Conservation (phyloP, 1,284 basidiomycete species). For the Ustilago cynodontis region DNA sequence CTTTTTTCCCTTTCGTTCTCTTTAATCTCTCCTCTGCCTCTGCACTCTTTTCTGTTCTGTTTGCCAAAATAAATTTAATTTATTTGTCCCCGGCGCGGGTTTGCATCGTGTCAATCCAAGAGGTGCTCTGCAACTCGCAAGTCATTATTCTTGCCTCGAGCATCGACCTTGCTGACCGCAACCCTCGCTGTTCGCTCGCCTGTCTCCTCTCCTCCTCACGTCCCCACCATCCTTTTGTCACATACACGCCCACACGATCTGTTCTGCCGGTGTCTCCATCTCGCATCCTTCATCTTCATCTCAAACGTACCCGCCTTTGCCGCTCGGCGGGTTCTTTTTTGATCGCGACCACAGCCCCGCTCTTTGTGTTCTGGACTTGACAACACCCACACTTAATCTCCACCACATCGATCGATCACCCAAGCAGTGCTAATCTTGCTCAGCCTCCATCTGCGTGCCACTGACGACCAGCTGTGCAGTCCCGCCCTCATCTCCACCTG, state of each 20-base stretch:
- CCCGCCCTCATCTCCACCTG: neutral
- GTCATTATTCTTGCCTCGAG: neutral
- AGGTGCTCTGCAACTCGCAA: slow-evolving; percentile 11
- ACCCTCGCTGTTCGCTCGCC: slow-evolving; percentile 27
- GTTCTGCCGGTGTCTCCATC: neutral
- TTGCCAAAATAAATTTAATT: neutral
- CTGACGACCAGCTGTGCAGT: slow-evolving; percentile 13
- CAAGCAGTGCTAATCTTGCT: neutral
- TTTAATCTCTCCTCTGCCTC: slow-evolving; percentile 1
- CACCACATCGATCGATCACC: slow-evolving; percentile 4
- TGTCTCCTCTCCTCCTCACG: neutral
- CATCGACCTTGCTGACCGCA: slow-evolving; percentile 22
- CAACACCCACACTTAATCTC: slow-evolving; percentile 14
- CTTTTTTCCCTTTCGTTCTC: neutral
- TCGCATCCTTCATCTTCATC: neutral
- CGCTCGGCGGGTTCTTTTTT: too few species aligned
- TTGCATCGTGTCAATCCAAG: slow-evolving; percentile 9
- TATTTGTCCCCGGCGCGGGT: slow-evolving; percentile 14
- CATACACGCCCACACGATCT: slow-evolving; percentile 1
- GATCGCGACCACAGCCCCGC: slow-evolving; percentile 9
- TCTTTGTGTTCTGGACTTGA: slow-evolving; percentile 9
- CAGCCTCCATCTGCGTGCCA: slow-evolving; percentile 4
- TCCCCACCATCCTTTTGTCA: slow-evolving; percentile 15
- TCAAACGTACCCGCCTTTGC: neutral
- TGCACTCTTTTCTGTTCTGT: neutral